Percentiles rank a stretch among this genome's conserved stretches.
phyloP scores from a whole-genome alignment of 108 stramenopile genomes.

The Stephanodiscus minutulus region DNA sequence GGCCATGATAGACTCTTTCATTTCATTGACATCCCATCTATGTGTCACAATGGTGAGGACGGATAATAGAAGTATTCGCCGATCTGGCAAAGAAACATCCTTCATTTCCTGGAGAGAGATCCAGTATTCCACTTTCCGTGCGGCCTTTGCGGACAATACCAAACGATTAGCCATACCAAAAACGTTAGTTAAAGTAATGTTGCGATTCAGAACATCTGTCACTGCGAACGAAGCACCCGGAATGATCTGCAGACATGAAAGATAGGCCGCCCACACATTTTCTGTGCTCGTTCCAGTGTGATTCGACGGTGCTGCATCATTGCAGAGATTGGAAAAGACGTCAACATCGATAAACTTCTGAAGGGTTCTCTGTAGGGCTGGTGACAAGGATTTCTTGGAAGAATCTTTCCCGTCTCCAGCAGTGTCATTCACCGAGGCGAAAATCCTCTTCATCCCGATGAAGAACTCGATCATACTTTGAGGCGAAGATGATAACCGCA shows the following conservation, averaged over 20 bases:
- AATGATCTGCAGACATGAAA: conserved; percentile 24
- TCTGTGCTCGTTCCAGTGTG: neutral
- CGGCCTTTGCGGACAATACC: conserved; percentile 14
- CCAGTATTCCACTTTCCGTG: conserved; percentile 29
- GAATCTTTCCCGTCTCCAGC: conserved; percentile 26
- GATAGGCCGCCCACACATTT: conserved; percentile 25
- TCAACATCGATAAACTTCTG: conserved; percentile 44
- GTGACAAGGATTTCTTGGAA: conserved; percentile 44
- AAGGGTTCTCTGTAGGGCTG: conserved; percentile 49
- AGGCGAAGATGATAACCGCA: neutral
- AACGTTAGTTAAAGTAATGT: conserved; percentile 14
- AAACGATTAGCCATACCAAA: conserved; percentile 27
- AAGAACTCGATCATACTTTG: conserved; percentile 30
- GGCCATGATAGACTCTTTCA: conserved; percentile 31
- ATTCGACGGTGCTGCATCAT: conserved; percentile 20
- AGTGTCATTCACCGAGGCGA: conserved; percentile 14
- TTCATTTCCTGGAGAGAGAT: conserved; percentile 17
- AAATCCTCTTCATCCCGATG: conserved; percentile 23
- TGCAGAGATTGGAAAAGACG: conserved; percentile 50
- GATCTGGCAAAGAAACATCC: neutral
- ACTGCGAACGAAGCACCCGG: conserved; percentile 8
- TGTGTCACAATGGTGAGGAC: conserved; percentile 26
- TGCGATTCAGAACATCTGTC: conserved; percentile 15
- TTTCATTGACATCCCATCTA: conserved; percentile 12
- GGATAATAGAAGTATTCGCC: conserved; percentile 20